Percentiles rank a stretch among this genome's conserved stretches.
These are phyloP conservation scores for Medicago arabica DNA, from an alignment of 306 rosid genomes.

Conservation along the genomic window DNA sequence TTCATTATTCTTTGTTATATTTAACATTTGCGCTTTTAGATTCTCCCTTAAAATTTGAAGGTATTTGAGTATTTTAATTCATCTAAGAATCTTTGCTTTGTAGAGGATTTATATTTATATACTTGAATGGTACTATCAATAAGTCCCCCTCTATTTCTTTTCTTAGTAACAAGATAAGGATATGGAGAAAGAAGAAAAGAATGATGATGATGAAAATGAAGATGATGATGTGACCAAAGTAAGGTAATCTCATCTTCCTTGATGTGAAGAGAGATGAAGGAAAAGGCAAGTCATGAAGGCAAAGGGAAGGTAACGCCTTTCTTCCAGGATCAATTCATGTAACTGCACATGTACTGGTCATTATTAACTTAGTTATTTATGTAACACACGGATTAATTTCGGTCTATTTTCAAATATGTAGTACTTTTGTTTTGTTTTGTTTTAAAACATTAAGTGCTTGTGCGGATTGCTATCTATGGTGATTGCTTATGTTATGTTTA, in stretches of 20 bases:
- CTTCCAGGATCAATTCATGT: constrained; percentile 51
- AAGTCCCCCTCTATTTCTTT: not conserved
- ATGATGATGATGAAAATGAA: constrained; percentile 40
- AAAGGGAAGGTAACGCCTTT: constrained; percentile 82
- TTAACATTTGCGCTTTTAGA: constrained; percentile 26
- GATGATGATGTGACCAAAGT: constrained; percentile 21
- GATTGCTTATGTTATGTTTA: constrained; percentile 1
- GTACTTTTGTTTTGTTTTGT: not conserved
- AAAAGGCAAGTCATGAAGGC: constrained; percentile 79
- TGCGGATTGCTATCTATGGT: constrained; percentile 5
- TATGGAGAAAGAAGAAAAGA: constrained; percentile 60
- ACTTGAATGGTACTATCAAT: constrained; percentile 6
- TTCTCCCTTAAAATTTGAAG: constrained; percentile 11
- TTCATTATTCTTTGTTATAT: constrained; percentile 40
- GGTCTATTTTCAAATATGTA: constrained; percentile 24
- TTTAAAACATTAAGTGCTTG: not conserved
- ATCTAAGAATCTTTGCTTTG: constrained; percentile 32
- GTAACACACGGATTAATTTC: not conserved
- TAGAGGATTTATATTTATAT: constrained; percentile 27
- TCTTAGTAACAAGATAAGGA: constrained; percentile 10
- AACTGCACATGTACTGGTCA: constrained; percentile 31
- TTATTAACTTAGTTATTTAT: not conserved
- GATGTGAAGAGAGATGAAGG: constrained; percentile 45
- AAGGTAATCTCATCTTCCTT: constrained; percentile 44
- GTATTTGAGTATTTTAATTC: constrained; percentile 6